Conservation (phyloP, 805 yeast species). For the Starmerella bombicola region DNA sequence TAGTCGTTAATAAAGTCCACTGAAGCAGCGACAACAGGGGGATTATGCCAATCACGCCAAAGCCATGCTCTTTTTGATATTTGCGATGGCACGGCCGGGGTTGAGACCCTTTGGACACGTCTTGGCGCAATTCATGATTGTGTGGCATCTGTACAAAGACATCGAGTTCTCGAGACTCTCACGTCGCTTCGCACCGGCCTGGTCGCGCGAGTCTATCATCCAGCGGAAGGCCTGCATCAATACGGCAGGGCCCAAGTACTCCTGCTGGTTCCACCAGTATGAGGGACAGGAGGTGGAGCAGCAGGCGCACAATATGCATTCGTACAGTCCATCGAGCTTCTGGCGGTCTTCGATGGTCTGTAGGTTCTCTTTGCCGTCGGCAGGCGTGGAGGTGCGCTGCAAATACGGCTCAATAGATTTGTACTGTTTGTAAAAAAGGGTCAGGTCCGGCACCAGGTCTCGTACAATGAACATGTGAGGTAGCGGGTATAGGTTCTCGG, state of each 20-base stretch:
- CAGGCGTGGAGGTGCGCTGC: conserved; percentile 69
- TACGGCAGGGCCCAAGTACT: conserved; percentile 97
- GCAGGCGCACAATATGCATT: conserved; percentile 96
- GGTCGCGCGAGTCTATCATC: conserved; percentile 95
- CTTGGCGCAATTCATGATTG: conserved; percentile 95
- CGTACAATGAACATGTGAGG: conserved; percentile 98
- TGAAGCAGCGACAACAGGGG: no score
- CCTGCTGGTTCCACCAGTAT: conserved; percentile 99
- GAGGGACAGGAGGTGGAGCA: conserved; percentile 98
- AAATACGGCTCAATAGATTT: conserved; percentile 94
- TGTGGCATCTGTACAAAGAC: conserved; percentile 97
- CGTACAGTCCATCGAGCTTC: conserved; percentile 92
- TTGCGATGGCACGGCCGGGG: conserved; percentile 96
- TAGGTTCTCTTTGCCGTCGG: conserved; percentile 83
- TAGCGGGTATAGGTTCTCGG: conserved; percentile 81
- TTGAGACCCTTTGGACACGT: conserved; percentile 98
- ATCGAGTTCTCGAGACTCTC: conserved; percentile 89
- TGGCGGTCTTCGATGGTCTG: conserved; percentile 88
- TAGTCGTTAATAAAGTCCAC: no score
- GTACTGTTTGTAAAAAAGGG: conserved; percentile 96
- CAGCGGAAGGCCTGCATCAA: conserved; percentile 99
- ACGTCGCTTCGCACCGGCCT: conserved; percentile 69
- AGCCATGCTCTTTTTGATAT: conserved; percentile 88
- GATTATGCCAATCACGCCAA: no score
- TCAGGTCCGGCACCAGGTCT: conserved; percentile 94